Conservation (phyloP, 768 basidiomycete species). For the Pulveroboletus sp. region DNA sequence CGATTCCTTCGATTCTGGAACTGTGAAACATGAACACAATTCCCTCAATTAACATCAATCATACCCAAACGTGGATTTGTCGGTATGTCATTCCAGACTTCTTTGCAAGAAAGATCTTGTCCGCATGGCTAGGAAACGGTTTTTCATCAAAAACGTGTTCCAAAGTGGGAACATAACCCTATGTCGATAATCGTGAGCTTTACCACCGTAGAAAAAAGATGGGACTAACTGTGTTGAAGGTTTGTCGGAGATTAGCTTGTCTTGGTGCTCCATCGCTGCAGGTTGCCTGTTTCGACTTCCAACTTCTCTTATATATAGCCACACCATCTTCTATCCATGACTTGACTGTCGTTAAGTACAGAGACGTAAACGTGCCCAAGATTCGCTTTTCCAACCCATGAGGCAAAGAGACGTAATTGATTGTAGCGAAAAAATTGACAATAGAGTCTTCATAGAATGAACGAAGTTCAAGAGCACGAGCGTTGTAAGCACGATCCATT, state of each 20-base stretch:
- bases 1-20: constrained; percentile 8
- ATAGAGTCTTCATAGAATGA: not conserved
- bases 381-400: not conserved
- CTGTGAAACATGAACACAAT: too few species aligned
- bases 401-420: not conserved
- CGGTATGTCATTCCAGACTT: constrained; percentile 2
- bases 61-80: constrained; percentile 6
- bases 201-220: too few species aligned
- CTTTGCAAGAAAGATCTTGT: constrained; percentile 1
- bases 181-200: too few species aligned
- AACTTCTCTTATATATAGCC: not conserved
- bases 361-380: not conserved
- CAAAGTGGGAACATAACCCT: not conserved
- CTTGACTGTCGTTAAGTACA: not conserved
- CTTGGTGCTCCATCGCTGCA: not conserved
- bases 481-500: constrained; percentile 1
- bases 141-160: constrained; percentile 6
- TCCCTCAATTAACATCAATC: not conserved
- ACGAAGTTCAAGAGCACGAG: constrained; percentile 4
- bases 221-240: not conserved
- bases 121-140: not conserved
- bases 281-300: not conserved
- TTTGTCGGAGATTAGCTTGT: not conserved
- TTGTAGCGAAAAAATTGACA: not conserved
- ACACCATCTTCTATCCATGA: constrained; percentile 1